Percentiles rank a stretch among this genome's conserved stretches.
phyloP scores from a whole-genome alignment of 1,139 yeast species.

The Kodamaea fungicola region DNA sequence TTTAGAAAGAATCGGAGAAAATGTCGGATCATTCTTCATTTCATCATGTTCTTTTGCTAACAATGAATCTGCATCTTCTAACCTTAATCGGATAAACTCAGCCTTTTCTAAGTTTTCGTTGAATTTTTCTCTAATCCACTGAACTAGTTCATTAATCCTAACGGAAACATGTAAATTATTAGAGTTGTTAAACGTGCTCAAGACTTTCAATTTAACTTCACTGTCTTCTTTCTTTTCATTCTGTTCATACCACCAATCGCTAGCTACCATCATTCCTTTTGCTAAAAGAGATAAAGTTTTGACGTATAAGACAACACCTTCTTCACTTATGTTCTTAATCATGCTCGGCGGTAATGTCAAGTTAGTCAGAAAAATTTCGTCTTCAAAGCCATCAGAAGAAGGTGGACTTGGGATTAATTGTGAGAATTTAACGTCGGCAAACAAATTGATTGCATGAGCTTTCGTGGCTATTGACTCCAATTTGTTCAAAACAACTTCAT shows the following conservation, averaged over 20 bases:
- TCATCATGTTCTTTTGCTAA: constrained; percentile 12
- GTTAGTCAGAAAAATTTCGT: constrained; percentile 35
- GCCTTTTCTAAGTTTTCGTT: constrained; percentile 89
- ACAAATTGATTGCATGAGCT: constrained; percentile 82
- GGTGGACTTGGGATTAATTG: constrained; percentile 82
- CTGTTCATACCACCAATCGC: constrained; percentile 78
- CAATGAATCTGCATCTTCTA: constrained; percentile 47
- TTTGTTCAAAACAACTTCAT: constrained; percentile 40
- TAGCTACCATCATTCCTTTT: constrained; percentile 79
- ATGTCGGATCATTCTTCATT: constrained; percentile 4
- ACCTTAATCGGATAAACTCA: constrained; percentile 60
- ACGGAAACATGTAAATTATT: constrained; percentile 21
- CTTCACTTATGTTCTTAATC: constrained; percentile 66
- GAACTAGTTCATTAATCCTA: constrained; percentile 75
- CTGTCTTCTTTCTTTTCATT: constrained; percentile 27
- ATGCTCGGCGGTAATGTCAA: constrained; percentile 58
- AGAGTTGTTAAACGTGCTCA: background rate
- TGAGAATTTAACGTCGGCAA: constrained; percentile 87
- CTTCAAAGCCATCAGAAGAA: constrained; percentile 43
- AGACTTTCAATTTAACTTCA: background rate
- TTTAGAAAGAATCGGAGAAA: constrained; percentile 1
- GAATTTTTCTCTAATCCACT: constrained; percentile 87
- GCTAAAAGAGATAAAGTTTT: constrained; percentile 80
- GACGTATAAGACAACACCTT: constrained; percentile 80
- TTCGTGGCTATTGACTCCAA: constrained; percentile 82